Evolutionary conservation across 768 basidiomycete genomes (phyloP).

Genomic region (Neoboletus subvelutipes): DNA sequence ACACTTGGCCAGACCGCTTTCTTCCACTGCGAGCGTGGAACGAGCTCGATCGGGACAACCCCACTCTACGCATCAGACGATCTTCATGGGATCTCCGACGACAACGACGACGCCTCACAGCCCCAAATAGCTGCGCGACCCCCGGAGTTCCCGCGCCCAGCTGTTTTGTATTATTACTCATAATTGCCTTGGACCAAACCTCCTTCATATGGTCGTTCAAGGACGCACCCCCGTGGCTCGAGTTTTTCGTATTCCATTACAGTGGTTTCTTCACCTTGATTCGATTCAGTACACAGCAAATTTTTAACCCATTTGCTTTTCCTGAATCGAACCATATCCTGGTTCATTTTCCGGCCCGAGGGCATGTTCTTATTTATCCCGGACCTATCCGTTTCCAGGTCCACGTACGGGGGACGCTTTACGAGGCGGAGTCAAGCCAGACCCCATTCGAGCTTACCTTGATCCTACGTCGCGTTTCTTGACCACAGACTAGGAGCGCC

Average conservation of each 20-base stretch:
- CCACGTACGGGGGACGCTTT: slow-evolving; percentile 1
- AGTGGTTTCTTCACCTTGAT: slow-evolving; percentile 14
- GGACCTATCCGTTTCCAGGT: slow-evolving; percentile 19
- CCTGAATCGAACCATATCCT: slow-evolving; percentile 19
- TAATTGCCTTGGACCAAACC: slow-evolving; percentile 29
- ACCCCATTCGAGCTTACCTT: not conserved
- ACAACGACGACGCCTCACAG: slow-evolving; percentile 17
- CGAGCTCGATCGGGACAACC: slow-evolving; percentile 21
- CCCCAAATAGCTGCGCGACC: slow-evolving; percentile 19
- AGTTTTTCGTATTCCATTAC: slow-evolving; percentile 22
- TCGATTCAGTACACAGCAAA: slow-evolving; percentile 19
- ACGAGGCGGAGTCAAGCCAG: slow-evolving; percentile 7
- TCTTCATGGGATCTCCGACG: slow-evolving; percentile 26
- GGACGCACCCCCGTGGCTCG: slow-evolving; percentile 19
- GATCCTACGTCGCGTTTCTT: not conserved
- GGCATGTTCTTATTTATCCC: slow-evolving; percentile 27
- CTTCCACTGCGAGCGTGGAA: slow-evolving; percentile 26
- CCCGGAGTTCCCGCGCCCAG: slow-evolving; percentile 9
- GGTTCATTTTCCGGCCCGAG: slow-evolving; percentile 10
- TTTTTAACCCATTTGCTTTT: slow-evolving; percentile 15
- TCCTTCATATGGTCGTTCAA: slow-evolving; percentile 21
- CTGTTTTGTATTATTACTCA: slow-evolving; percentile 37
- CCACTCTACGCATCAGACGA: slow-evolving; percentile 19
- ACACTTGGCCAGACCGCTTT: slow-evolving; percentile 9
- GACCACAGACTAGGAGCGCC: slow-evolving; percentile 8